Evolutionary conservation across 306 rosid species (phyloP), one percentile per base, ranked within the genome.

Genomic region (Castanospermum australe): DNA sequence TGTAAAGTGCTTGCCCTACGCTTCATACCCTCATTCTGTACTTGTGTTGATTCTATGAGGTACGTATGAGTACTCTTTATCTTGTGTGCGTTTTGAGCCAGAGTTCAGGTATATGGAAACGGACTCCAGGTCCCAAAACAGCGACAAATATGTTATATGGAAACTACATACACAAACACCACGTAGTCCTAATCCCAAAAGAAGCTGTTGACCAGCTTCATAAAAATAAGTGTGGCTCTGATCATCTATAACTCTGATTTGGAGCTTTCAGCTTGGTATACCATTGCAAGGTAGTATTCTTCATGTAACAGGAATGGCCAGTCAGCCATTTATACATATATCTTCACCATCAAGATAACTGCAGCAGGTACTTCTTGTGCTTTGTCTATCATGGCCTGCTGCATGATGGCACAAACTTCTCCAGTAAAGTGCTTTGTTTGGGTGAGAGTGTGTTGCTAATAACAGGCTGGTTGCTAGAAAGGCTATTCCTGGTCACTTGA

Each of bases 171-270:
- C 42, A 33, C 25, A 38, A 38, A 77, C 45, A 12, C 45, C 56
- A 15, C 54, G 14, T 14, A 70, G 71, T 65, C 33, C 55, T 60
- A 60, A 79, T 79, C 39, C 72, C 45, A 61, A 55, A 63, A 48
- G 36, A 60, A 30, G 42, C 10, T 8, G 75, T 18, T 20, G 38
- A 69, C 50, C 51, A 67, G 20, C 73, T 25, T 25, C 44, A 7
- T 44, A 10, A 45, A 17, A 25, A 12, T 8, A 24, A 13, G 38
- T 44, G 56, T 44, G 56, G 24, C 57, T 28, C 11, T 33, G 14
- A 18, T 61, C 5, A n/a, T 63, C 71, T 30, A 24, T 4, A 25
- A 4, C 63, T 68, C 63, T 79, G 20, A 17, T 39, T 63, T 64
- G 48, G 64, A 48, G 64, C 51, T 48, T 62, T 76, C 39, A 64